Conservation (phyloP, 345 rosid genomes). For the Camelina laxa region DNA sequence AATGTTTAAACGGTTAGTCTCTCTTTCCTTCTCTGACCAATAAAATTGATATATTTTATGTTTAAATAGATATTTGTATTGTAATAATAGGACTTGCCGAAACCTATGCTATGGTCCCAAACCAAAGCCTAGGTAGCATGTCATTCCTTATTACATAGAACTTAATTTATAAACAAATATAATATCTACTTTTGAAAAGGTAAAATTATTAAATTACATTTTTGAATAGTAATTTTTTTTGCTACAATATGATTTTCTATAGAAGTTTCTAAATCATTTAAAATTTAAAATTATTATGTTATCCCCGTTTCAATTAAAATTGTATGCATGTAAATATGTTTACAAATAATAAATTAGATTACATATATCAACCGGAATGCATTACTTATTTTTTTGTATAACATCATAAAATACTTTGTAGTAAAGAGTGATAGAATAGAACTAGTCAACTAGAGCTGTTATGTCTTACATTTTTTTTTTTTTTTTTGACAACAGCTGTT, state of each 20-base stretch:
- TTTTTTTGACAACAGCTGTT: too few species aligned
- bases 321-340: neutral
- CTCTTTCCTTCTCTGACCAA: too few species aligned
- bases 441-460: neutral
- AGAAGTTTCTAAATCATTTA: too few species aligned
- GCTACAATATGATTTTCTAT: neutral
- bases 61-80: constrained; percentile 28
- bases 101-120: constrained; percentile 39
- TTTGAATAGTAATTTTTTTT: neutral
- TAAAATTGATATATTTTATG: constrained; percentile 14
- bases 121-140: constrained; percentile 29
- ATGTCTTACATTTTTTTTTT: too few species aligned
- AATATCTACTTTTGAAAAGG: neutral
- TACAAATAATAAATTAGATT: neutral
- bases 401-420: neutral
- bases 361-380: neutral
- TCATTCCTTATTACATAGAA: constrained; percentile 4
- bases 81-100: constrained; percentile 28
- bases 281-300: neutral
- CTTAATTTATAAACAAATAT: neutral
- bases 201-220: neutral
- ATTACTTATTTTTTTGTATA: neutral
- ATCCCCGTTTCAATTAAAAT: too few species aligned
- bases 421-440: neutral
- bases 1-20: too few species aligned